Percentiles rank a stretch among this genome's conserved stretches.
phyloP scores from a whole-genome alignment of 1,284 basidiomycete species.

The Ganoderma resinaceum region DNA sequence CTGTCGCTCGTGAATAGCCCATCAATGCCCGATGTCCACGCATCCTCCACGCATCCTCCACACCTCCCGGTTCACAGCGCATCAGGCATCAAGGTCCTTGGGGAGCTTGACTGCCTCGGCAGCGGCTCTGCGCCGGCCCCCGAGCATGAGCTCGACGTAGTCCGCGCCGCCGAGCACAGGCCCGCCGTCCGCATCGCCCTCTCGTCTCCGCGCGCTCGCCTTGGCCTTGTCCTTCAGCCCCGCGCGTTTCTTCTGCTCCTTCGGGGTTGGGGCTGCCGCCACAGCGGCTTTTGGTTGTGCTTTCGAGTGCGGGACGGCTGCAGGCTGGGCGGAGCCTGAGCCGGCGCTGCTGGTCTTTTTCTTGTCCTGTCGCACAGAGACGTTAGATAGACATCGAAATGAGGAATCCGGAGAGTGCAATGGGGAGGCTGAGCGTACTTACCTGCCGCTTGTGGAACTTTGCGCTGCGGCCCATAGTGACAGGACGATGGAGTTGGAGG shows the following conservation, averaged over 20 bases:
- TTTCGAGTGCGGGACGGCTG: constrained; percentile 12
- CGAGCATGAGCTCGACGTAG: constrained; percentile 75
- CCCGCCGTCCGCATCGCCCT: constrained; percentile 43
- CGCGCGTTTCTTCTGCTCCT: constrained; percentile 51
- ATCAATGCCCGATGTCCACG: neutral
- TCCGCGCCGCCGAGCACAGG: constrained; percentile 77
- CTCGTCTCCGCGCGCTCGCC: constrained; percentile 31
- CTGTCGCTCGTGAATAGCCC: neutral
- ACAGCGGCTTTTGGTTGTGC: constrained; percentile 20
- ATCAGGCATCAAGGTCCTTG: constrained; percentile 31
- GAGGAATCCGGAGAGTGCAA: neutral
- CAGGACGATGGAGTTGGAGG: neutral
- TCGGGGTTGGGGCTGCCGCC: constrained; percentile 21
- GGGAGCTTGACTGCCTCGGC: constrained; percentile 70
- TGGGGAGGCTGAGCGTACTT: neutral
- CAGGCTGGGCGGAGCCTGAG: constrained; percentile 18
- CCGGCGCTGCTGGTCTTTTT: constrained; percentile 30
- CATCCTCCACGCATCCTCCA: neutral
- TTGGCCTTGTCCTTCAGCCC: constrained; percentile 47
- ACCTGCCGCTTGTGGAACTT: constrained; percentile 23
- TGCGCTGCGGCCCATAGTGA: constrained; percentile 21
- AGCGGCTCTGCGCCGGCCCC: constrained; percentile 67
- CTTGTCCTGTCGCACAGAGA: constrained; percentile 26
- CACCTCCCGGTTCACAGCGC: neutral
- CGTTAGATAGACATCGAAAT: neutral